Evolutionary conservation across 331 rosid genomes (phyloP).

Genomic region (Stylosanthes scabra): DNA sequence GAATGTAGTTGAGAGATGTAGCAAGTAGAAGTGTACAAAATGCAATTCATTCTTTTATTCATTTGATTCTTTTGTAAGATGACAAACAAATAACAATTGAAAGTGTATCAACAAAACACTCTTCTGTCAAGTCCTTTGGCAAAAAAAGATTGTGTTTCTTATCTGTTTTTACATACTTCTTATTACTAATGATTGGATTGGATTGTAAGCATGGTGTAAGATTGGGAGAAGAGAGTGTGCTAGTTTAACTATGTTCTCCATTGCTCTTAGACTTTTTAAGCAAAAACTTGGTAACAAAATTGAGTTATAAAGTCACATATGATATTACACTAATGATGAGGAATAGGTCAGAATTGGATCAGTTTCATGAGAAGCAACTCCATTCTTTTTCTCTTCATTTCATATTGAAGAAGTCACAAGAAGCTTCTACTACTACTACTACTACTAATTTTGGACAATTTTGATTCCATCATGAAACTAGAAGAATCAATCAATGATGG

Average conservation of each 20-base stretch:
- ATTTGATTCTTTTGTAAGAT: conserved; percentile 49
- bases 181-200: not conserved
- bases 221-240: not conserved
- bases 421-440: conserved; percentile 2
- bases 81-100: not conserved
- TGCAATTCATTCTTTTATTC: conserved; percentile 62
- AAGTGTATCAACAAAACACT: conserved; percentile 17
- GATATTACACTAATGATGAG: not conserved
- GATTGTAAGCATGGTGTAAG: not conserved
- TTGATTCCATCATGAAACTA: conserved; percentile 27
- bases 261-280: not conserved
- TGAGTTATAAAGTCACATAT: too few species aligned
- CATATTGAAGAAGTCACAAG: conserved; percentile 12
- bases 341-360: not conserved
- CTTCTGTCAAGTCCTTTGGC: conserved; percentile 15
- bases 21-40: conserved; percentile 45
- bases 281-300: too few species aligned
- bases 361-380: not conserved
- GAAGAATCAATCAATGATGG: conserved; percentile 2
- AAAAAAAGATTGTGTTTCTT: conserved; percentile 8
- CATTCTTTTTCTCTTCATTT: too few species aligned
- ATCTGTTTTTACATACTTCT: not conserved
- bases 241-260: not conserved
- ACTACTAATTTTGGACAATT: conserved; percentile 7
- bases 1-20: conserved; percentile 51